Base-by-base conservation (phyloP, 768 basidiomycete species). In the Lactarius pseudohatsudake region DNA sequence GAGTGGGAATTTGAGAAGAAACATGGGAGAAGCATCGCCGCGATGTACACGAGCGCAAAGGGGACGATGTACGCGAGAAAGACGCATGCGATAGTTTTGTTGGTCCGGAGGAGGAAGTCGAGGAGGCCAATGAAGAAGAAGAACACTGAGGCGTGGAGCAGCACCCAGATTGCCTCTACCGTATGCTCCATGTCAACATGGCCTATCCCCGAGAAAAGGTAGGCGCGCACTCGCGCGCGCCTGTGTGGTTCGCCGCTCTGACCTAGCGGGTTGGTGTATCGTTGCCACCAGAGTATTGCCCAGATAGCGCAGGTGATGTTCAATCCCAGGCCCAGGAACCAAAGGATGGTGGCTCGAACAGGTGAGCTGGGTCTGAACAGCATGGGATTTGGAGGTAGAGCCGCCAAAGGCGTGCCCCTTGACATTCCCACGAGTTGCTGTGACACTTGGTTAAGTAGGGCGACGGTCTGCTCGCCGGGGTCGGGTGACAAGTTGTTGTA, bases 31-130 rank as follows among this genome's bases (percentile, higher is more conserved):
- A 62, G 32, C 3, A 32, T 55, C 53, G 18, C 28, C 5, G 47
- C 61, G 6, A 13, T 36, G 30, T 62, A 62, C 13, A 54, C 34
- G 15, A 28, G 18, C 16, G 7, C 34, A 26, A 56, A 8, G 36
- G 38, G 22, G 7, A 20, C 61, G 61, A 55, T 20, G 28, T 13
- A 38, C 22, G 53, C 28, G 26, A 60, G 18, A 22, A 60, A 32
- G 28, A 60, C 18, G 16, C 30, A 47, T 30, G 41, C 59, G 8
- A 47, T 30, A 30, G 9, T 54, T 20, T 41, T 60, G 26, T 55
- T 60, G 58, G 55, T 59, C 8, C 7, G 50, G 41, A 60, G 30
- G 38, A 65, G 30, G 18, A 60, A 65, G 30, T 65, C 59, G 28
- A 55, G 53, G 13, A 58, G 57, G 38, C 57, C 57, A 13, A 38